Evolutionary conservation across 768 basidiomycete genomes (phyloP).

Genomic region (Tephrocybe rancida): DNA sequence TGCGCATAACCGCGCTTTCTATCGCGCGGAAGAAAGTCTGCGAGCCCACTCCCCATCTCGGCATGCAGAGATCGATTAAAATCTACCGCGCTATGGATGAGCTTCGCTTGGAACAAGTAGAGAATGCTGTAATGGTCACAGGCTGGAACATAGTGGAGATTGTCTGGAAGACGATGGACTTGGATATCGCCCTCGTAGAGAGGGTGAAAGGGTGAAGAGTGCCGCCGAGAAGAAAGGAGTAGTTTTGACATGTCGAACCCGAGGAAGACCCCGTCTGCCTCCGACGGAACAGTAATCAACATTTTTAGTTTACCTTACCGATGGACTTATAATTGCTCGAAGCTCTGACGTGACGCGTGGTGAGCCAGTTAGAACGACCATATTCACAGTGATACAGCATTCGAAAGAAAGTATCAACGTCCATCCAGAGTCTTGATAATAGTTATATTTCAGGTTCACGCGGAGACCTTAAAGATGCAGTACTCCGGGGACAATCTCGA

Average conservation of each 20-base stretch:
- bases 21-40: neutral
- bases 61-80: neutral
- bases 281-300: neutral
- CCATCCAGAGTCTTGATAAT: too few species aligned
- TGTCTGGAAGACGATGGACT: neutral
- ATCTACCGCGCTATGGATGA: neutral
- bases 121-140: neutral
- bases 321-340: neutral
- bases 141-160: neutral
- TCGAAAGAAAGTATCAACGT: too few species aligned
- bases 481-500: conserved; percentile 51
- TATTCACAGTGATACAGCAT: too few species aligned
- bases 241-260: neutral
- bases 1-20: neutral
- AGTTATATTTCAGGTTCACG: neutral
- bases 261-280: neutral
- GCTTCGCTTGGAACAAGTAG: neutral
- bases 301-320: neutral
- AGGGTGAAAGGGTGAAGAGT: neutral
- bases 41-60: neutral
- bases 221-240: neutral
- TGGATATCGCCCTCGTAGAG: neutral
- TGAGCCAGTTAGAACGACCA: too few species aligned
- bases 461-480: conserved; percentile 23
- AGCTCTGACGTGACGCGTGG: too few species aligned